phyloP scores from a whole-genome alignment of 176 grass and related monocot genomes.

The Poa pratensis region DNA sequence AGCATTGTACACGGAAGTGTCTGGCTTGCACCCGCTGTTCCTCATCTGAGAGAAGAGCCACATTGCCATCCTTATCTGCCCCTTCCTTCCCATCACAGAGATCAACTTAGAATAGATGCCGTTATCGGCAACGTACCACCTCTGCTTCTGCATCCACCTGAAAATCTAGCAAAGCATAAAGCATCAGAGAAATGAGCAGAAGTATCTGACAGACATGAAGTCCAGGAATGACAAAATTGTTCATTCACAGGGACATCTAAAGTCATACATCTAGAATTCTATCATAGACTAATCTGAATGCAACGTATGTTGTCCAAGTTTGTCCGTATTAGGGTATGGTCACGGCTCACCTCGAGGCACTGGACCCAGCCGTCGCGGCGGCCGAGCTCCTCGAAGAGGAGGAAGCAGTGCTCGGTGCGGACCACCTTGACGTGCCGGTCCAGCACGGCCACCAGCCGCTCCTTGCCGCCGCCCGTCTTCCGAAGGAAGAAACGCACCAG shows the following conservation, averaged over 20 bases:
- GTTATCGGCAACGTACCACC: conserved; percentile 94
- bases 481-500: conserved; percentile 67
- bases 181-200: not conserved
- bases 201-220: not conserved
- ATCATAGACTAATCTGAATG: not conserved
- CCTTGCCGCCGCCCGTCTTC: conserved; percentile 64
- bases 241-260: not conserved
- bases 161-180: conserved; percentile 66
- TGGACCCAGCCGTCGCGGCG: conserved; percentile 82
- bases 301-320: conserved; percentile 5
- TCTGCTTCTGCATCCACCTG: conserved; percentile 97
- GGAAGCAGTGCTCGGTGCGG: conserved; percentile 87
- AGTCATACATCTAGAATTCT: not conserved
- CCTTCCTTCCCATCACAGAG: conserved; percentile 94
- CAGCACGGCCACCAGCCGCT: conserved; percentile 66
- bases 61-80: conserved; percentile 96
- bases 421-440: conserved; percentile 79
- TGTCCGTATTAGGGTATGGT: not conserved
- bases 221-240: not conserved
- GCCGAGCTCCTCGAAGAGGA: conserved; percentile 93
- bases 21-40: conserved; percentile 78
- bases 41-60: conserved; percentile 96
- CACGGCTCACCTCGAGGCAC: conserved; percentile 72
- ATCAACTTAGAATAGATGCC: conserved; percentile 95
- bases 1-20: conserved; percentile 91